Percentiles rank a stretch among this genome's conserved stretches.
Conservation (phyloP, 345 rosid genomes). For the Arabis hirsuta region DNA sequence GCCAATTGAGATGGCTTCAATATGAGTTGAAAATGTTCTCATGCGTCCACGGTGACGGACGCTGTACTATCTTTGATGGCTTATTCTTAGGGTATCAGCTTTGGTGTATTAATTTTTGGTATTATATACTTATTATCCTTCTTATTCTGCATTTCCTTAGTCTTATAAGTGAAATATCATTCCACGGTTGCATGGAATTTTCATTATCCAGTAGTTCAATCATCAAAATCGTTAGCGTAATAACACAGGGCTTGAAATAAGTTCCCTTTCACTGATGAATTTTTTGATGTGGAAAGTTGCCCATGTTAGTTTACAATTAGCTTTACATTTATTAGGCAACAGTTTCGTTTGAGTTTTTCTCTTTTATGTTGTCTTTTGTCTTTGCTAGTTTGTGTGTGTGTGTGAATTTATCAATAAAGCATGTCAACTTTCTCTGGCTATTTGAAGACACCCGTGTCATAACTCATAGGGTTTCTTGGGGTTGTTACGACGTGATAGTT, state of each 20-base stretch:
- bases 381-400: neutral
- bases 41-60: neutral
- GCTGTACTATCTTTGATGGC: neutral
- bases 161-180: neutral
- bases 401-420: neutral
- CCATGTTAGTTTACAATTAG: neutral
- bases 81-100: neutral
- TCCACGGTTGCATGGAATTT: neutral
- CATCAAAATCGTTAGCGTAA: neutral
- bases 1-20: slow-evolving; percentile 3
- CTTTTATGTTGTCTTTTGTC: neutral
- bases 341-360: neutral
- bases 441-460: neutral
- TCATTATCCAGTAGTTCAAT: neutral
- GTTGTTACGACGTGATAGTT: neutral
- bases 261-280: neutral
- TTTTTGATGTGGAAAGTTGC: neutral
- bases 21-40: neutral
- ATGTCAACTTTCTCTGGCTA: slow-evolving; percentile 1
- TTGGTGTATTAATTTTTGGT: neutral
- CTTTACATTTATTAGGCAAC: neutral
- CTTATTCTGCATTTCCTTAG: neutral
- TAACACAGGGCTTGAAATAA: neutral
- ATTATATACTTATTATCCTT: neutral
- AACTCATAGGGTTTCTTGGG: neutral